A percentile compares a stretch with the other conserved stretches of the same genome.
phyloP scores from a whole-genome alignment of 108 stramenopile species.

The Cyclostephanos tholiformis region DNA sequence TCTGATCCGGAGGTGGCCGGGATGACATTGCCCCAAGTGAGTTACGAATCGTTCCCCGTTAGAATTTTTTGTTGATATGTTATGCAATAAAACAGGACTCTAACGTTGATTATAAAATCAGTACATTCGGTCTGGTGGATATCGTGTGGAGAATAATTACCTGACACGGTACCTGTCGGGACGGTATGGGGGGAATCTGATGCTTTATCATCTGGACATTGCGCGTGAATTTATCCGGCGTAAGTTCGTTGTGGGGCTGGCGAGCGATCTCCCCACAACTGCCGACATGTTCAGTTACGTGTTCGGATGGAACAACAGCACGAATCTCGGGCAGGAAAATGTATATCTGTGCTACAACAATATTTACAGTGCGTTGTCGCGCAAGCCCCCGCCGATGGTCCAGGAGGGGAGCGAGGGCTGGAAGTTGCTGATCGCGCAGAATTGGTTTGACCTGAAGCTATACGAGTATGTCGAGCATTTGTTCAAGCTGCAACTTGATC shows the following conservation, averaged over 20 bases:
- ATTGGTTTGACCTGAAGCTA: constrained; percentile 57
- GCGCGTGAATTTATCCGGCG: constrained; percentile 56
- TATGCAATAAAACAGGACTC: constrained; percentile 10
- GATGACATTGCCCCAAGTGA: constrained; percentile 11
- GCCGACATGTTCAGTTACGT: constrained; percentile 40
- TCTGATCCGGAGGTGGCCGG: constrained; percentile 47
- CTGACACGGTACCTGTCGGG: constrained; percentile 53
- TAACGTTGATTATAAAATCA: too few species aligned
- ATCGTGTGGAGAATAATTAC: constrained; percentile 53
- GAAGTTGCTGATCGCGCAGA: constrained; percentile 54
- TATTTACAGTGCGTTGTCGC: constrained; percentile 29
- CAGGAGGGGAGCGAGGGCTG: constrained; percentile 54
- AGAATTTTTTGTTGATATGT: constrained; percentile 3
- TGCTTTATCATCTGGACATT: constrained; percentile 36
- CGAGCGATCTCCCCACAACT: constrained; percentile 40
- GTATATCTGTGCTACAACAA: constrained; percentile 26
- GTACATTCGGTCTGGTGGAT: constrained; percentile 27
- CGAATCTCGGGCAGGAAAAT: constrained; percentile 23
- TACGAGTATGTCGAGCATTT: constrained; percentile 57
- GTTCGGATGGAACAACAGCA: constrained; percentile 45
- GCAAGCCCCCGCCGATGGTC: constrained; percentile 31
- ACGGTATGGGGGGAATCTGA: constrained; percentile 38
- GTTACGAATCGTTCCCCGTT: not conserved
- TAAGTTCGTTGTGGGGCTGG: constrained; percentile 54
- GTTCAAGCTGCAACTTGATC: constrained; percentile 46